A percentile compares a stretch with the other conserved stretches of the same genome.
Evolutionary conservation across 805 yeast genomes (phyloP).

Genomic region (Kockiozyma suomiensis): DNA sequence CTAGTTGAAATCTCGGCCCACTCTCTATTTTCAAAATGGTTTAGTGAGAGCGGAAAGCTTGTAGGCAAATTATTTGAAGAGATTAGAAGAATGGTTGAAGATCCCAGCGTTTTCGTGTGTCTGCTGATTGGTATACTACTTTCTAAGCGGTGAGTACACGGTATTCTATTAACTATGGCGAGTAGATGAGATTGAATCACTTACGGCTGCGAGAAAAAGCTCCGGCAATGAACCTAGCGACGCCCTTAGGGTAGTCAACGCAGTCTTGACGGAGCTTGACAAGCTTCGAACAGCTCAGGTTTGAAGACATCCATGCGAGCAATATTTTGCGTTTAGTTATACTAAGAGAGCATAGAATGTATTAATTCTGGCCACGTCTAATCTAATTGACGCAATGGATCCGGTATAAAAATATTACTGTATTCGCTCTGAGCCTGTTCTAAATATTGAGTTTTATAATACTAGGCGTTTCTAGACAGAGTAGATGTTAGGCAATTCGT

Average conservation of each 20-base stretch:
- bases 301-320: not conserved
- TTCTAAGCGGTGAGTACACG: no score
- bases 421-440: not conserved
- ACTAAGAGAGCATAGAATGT: constrained; percentile 39
- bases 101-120: constrained; percentile 40
- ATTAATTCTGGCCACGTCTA: constrained; percentile 49
- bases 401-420: constrained; percentile 23
- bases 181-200: constrained; percentile 51
- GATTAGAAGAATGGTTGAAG: constrained; percentile 39
- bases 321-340: not conserved
- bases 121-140: constrained; percentile 41
- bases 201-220: constrained; percentile 48
- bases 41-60: constrained; percentile 52
- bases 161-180: no score
- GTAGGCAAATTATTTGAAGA: constrained; percentile 45
- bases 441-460: not conserved
- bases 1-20: constrained; percentile 51
- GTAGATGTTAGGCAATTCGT: constrained; percentile 46
- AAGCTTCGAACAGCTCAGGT: constrained; percentile 40
- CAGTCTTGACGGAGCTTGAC: constrained; percentile 50
- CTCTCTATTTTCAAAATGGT: constrained; percentile 50
- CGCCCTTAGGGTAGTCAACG: constrained; percentile 50
- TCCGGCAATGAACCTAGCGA: constrained; percentile 50
- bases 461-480: constrained; percentile 50
- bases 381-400: constrained; percentile 47